A percentile compares a stretch with the other conserved stretches of the same genome.
These are phyloP conservation scores for Beta macrorhiza DNA, from an alignment of 179 eudicot species.

Conservation along the genomic window DNA sequence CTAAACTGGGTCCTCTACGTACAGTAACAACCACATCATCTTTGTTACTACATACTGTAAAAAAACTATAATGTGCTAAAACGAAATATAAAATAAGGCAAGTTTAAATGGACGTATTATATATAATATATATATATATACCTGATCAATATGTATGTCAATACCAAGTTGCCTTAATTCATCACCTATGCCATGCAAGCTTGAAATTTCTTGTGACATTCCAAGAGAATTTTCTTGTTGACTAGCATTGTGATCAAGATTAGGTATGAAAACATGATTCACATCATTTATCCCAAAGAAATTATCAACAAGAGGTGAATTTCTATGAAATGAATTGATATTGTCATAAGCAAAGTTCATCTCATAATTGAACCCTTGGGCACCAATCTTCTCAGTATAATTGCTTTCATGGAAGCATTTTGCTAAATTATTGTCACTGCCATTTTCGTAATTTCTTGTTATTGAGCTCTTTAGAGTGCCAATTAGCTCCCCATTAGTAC, in stretches of 20 bases:
- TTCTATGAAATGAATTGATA: neutral
- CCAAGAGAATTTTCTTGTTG: constrained; percentile 12
- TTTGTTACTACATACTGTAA: too few relatives aligned
- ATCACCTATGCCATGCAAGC: neutral
- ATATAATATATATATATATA: neutral
- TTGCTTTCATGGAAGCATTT: neutral
- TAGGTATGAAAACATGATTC: neutral
- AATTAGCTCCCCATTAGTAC: constrained; percentile 23
- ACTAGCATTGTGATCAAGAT: neutral
- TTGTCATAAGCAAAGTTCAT: neutral
- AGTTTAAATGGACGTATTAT: neutral
- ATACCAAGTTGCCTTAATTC: constrained; percentile 12
- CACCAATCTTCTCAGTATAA: neutral
- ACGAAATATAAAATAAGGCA: neutral
- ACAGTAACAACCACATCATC: neutral
- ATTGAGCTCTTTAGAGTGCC: constrained; percentile 9
- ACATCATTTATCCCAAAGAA: constrained; percentile 1
- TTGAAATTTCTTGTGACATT: constrained; percentile 19
- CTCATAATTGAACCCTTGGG: neutral
- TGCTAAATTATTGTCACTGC: neutral
- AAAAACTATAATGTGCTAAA: neutral
- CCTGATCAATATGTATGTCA: constrained; percentile 19
- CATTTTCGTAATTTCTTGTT: neutral
- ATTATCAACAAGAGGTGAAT: constrained; percentile 5
- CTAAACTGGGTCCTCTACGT: too few relatives aligned